Conservation (phyloP, 2,329 filamentous ascomycete genomes). For the Botrytis deweyae region DNA sequence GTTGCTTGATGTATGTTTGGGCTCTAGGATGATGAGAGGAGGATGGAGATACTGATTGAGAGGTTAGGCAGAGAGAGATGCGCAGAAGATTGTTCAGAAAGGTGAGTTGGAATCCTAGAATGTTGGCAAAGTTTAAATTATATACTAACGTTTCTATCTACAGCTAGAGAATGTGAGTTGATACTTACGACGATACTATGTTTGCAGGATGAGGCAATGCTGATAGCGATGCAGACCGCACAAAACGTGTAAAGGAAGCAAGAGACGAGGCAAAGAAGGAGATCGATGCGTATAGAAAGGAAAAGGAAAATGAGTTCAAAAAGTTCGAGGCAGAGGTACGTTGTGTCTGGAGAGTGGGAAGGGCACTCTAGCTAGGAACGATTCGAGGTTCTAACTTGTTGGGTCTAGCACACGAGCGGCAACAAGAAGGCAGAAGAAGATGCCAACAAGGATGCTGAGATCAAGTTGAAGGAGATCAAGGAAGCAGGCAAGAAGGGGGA, state of each 20-base stretch:
- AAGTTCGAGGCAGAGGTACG: conserved; percentile 75
- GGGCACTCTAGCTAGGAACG: background rate
- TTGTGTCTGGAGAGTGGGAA: background rate
- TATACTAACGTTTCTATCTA: conserved; percentile 37
- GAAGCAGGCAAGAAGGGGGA: conserved; percentile 76
- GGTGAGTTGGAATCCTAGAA: conserved; percentile 53
- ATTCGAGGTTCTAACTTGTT: conserved; percentile 21
- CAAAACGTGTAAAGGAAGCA: conserved; percentile 95
- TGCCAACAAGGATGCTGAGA: conserved; percentile 77
- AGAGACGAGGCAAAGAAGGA: conserved; percentile 96
- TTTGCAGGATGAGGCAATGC: conserved; percentile 12
- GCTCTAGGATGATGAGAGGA: background rate
- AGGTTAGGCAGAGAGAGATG: conserved; percentile 87
- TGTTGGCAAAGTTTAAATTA: background rate
- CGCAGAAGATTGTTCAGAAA: conserved; percentile 98
- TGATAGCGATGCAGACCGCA: conserved; percentile 64
- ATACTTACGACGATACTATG: background rate
- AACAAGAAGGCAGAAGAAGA: conserved; percentile 81
- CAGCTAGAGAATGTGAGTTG: conserved; percentile 83
- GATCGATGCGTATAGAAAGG: conserved; percentile 85
- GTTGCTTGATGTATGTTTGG: conserved; percentile 81
- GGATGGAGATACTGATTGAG: conserved; percentile 14
- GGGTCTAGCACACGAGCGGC: conserved; percentile 77
- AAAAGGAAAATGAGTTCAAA: conserved; percentile 94
- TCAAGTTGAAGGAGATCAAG: conserved; percentile 79